Conservation (phyloP, 805 yeast genomes). For the Candida ficus region DNA sequence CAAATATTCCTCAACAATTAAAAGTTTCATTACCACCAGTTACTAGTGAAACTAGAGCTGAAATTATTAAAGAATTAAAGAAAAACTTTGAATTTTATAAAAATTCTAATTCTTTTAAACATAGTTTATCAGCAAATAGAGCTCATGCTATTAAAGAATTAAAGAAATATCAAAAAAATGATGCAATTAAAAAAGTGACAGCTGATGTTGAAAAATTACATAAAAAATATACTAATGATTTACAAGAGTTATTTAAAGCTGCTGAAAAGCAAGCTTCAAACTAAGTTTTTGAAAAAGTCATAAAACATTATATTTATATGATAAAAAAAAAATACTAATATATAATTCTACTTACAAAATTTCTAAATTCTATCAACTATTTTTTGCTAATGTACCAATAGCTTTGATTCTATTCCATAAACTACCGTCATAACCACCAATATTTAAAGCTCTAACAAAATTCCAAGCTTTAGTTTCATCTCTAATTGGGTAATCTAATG, state of each 20-base stretch:
- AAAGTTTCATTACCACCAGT: constrained; percentile 72
- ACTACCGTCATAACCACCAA: constrained; percentile 77
- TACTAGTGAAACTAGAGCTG: constrained; percentile 59
- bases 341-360: neutral
- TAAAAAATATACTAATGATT: constrained; percentile 55
- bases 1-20: constrained; percentile 65
- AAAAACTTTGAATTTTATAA: constrained; percentile 59
- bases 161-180: constrained; percentile 48
- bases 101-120: constrained; percentile 37
- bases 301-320: neutral
- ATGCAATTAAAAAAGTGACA: constrained; percentile 47
- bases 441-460: constrained; percentile 75
- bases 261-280: constrained; percentile 43
- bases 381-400: constrained; percentile 47
- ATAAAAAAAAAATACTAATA: neutral
- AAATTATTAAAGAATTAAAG: constrained; percentile 56
- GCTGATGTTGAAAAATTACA: constrained; percentile 64
- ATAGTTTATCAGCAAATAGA: constrained; percentile 54
- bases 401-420: constrained; percentile 63
- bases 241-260: constrained; percentile 49
- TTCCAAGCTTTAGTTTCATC: constrained; percentile 83
- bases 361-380: constrained; percentile 22
- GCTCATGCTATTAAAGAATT: constrained; percentile 51
- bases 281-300: constrained; percentile 6
- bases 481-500: constrained; percentile 86